phyloP scores from a whole-genome alignment of 2,329 filamentous ascomycete genomes.

The Chaetoscypha palmicola region DNA sequence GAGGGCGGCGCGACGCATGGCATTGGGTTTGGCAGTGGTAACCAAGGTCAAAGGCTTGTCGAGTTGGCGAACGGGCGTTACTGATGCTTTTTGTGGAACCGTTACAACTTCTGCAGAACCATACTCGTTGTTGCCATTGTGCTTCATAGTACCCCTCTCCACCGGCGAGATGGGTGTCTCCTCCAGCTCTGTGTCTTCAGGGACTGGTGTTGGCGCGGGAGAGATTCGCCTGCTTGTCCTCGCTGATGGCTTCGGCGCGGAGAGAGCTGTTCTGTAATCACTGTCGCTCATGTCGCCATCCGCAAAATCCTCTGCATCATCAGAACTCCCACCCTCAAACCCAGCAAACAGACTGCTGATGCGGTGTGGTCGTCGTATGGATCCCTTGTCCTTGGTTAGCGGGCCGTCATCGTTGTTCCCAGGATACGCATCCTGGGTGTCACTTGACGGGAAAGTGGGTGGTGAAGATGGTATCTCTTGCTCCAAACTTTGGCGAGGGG shows the following conservation, averaged over 20 bases:
- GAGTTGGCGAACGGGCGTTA: constrained; percentile 24
- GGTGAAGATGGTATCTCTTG: constrained; percentile 43
- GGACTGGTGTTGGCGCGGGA: constrained; percentile 24
- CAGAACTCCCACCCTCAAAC: constrained; percentile 66
- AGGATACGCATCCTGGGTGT: constrained; percentile 60
- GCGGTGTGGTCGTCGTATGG: constrained; percentile 60
- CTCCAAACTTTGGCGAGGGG: constrained; percentile 39
- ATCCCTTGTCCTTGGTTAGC: constrained; percentile 47
- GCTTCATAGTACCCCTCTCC: constrained; percentile 14
- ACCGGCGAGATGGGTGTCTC: constrained; percentile 10
- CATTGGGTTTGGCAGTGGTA: constrained; percentile 33
- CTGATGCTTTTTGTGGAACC: constrained; percentile 13
- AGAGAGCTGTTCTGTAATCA: constrained; percentile 60
- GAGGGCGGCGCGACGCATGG: constrained; percentile 71
- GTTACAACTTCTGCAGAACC: constrained; percentile 19
- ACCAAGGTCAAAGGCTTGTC: constrained; percentile 28
- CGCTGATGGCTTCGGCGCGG: constrained; percentile 48
- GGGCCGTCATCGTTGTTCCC: constrained; percentile 78
- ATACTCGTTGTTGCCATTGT: constrained; percentile 14
- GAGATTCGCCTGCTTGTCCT: constrained; percentile 15
- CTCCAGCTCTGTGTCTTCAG: constrained; percentile 23
- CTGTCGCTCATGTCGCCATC: constrained; percentile 57
- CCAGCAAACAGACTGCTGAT: constrained; percentile 83
- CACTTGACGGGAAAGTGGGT: constrained; percentile 29
- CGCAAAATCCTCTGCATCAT: constrained; percentile 56